A percentile compares a stretch with the other conserved stretches of the same genome.
Evolutionary conservation across 2,329 filamentous ascomycete genomes (phyloP).

Genomic region (Hypoxylon sp.): DNA sequence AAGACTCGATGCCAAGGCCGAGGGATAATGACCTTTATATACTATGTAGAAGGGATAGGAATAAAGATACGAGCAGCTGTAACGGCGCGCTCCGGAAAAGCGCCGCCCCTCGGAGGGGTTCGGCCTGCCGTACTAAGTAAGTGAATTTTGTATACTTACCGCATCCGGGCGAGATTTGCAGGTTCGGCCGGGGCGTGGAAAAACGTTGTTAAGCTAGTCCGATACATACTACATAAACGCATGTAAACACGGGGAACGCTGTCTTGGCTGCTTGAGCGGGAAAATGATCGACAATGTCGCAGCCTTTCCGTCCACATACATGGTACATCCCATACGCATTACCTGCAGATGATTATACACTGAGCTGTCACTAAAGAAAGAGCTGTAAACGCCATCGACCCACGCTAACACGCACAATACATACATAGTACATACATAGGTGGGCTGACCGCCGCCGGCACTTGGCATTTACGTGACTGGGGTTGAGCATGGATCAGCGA

Average conservation of each 20-base stretch:
- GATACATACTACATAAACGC: not conserved
- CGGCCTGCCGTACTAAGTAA: constrained; percentile 34
- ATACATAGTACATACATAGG: no score
- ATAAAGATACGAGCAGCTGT: constrained; percentile 8
- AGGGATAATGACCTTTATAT: not conserved
- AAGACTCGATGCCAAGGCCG: not conserved
- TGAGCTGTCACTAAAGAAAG: constrained; percentile 10
- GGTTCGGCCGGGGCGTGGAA: constrained; percentile 16
- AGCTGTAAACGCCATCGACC: constrained; percentile 9
- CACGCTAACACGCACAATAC: constrained; percentile 18
- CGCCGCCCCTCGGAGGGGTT: constrained; percentile 25
- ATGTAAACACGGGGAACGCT: constrained; percentile 17
- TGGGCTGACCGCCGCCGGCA: constrained; percentile 38
- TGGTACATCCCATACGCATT: constrained; percentile 7
- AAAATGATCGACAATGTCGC: constrained; percentile 38
- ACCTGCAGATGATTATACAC: constrained; percentile 1
- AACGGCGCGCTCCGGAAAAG: constrained; percentile 29
- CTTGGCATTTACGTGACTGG: constrained; percentile 27
- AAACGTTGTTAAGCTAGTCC: constrained; percentile 22
- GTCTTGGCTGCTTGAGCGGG: constrained; percentile 15
- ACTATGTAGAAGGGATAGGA: not conserved
- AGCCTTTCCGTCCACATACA: constrained; percentile 12
- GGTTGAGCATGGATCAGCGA: constrained; percentile 18
- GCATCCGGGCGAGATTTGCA: constrained; percentile 35
- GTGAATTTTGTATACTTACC: constrained; percentile 29